A percentile compares a stretch with the other conserved stretches of the same genome.
Evolutionary conservation across 306 rosid genomes (phyloP).

Genomic region (Neltuma alba): DNA sequence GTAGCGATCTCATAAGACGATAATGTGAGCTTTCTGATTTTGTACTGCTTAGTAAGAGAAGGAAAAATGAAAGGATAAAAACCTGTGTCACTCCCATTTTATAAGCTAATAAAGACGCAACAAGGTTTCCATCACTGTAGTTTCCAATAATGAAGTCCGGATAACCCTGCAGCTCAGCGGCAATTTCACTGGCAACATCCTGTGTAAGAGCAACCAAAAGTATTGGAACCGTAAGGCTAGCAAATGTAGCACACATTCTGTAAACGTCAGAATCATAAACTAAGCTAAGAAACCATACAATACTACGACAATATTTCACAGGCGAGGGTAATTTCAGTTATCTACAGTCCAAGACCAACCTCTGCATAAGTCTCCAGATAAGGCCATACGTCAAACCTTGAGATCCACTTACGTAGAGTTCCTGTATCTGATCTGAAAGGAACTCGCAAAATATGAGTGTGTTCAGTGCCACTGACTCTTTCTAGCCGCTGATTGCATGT

Average conservation of each 20-base stretch:
- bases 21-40: slow-evolving; percentile 19
- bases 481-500: slow-evolving; percentile 92
- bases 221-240: slow-evolving; percentile 29
- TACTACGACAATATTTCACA: slow-evolving; percentile 6
- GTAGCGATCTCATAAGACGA: slow-evolving; percentile 20
- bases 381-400: slow-evolving; percentile 98
- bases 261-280: neutral
- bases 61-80: slow-evolving; percentile 27
- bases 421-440: slow-evolving; percentile 85
- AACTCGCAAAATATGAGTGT: slow-evolving; percentile 83
- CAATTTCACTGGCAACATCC: slow-evolving; percentile 86
- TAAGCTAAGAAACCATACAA: slow-evolving; percentile 13
- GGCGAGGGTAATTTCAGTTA: slow-evolving; percentile 7
- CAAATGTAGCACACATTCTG: neutral
- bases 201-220: slow-evolving; percentile 41
- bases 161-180: slow-evolving; percentile 78
- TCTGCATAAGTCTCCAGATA: slow-evolving; percentile 88
- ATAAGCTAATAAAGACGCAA: slow-evolving; percentile 84
- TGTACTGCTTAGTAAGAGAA: neutral
- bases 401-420: slow-evolving; percentile 81
- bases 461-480: slow-evolving; percentile 80
- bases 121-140: slow-evolving; percentile 98
- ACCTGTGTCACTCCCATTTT: slow-evolving; percentile 98
- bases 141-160: slow-evolving; percentile 97
- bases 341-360: slow-evolving; percentile 43